phyloP scores from a whole-genome alignment of 805 yeast genomes.

The Metschnikowia colocasiae region DNA sequence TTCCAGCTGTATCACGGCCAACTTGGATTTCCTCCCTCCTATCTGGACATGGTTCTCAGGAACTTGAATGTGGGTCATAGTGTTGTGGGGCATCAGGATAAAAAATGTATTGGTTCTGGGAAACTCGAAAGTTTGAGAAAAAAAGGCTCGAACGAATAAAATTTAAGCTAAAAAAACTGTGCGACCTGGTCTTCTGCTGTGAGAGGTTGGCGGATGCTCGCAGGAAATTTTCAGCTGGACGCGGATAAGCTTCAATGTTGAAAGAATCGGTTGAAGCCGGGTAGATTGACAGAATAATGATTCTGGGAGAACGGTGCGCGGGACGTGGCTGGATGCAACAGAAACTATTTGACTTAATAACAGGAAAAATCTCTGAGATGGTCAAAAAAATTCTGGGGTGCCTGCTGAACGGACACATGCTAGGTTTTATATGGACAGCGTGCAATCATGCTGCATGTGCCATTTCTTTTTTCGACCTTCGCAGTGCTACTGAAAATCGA shows the following conservation, averaged over 20 bases:
- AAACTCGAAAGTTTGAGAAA: conserved; percentile 7
- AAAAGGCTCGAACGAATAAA: conserved; percentile 4
- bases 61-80: conserved; percentile 22
- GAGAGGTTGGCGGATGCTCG: conserved; percentile 1
- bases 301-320: not conserved
- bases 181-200: conserved; percentile 1
- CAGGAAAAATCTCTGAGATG: not conserved
- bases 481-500: conserved; percentile 2
- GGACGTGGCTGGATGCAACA: not conserved
- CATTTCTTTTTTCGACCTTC: conserved; percentile 1
- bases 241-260: not conserved
- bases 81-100: conserved; percentile 19
- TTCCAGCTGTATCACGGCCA: conserved; percentile 86
- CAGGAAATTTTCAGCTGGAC: conserved; percentile 2
- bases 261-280: not conserved
- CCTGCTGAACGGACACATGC: not conserved
- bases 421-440: conserved; percentile 1
- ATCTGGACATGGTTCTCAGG: conserved; percentile 43
- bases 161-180: conserved; percentile 1
- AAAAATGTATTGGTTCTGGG: conserved; percentile 1
- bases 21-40: conserved; percentile 85
- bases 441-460: conserved; percentile 1
- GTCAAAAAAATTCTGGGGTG: not conserved
- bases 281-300: not conserved
- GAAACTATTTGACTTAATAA: not conserved